Percentiles rank a stretch among this genome's conserved stretches.
These are phyloP conservation scores for Lachancea sp. DNA, from an alignment of 805 yeast genomes.

Conservation along the genomic window DNA sequence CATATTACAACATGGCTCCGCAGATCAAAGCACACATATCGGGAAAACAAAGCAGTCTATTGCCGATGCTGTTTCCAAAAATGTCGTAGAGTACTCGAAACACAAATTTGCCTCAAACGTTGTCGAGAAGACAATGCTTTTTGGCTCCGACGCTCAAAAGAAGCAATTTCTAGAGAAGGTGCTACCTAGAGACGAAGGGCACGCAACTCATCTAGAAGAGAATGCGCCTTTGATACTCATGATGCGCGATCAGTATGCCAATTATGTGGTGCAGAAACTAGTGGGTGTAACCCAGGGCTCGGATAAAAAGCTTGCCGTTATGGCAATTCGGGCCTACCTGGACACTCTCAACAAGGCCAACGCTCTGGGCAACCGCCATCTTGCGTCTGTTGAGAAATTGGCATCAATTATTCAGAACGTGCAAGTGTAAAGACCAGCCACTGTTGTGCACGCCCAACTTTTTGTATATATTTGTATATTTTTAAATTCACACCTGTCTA, in stretches of 20 bases:
- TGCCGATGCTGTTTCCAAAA: conserved; percentile 59
- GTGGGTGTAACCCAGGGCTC: conserved; percentile 72
- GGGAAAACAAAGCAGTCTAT: conserved; percentile 37
- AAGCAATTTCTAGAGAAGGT: conserved; percentile 59
- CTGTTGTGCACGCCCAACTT: background rate
- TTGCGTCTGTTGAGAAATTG: conserved; percentile 34
- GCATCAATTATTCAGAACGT: conserved; percentile 30
- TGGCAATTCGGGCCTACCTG: conserved; percentile 72
- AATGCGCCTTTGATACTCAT: conserved; percentile 71
- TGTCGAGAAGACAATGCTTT: conserved; percentile 84
- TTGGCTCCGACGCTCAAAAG: conserved; percentile 61
- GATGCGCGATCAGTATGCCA: conserved; percentile 98
- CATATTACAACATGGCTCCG: conserved; percentile 72
- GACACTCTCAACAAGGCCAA: conserved; percentile 40
- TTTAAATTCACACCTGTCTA: conserved; percentile 5
- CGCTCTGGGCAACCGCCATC: conserved; percentile 30
- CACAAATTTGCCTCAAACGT: conserved; percentile 98
- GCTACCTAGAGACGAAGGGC: conserved; percentile 43
- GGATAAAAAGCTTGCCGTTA: conserved; percentile 63
- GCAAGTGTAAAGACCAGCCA: conserved; percentile 10
- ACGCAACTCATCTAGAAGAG: conserved; percentile 47
- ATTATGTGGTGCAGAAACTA: conserved; percentile 91
- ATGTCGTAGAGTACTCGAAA: conserved; percentile 76
- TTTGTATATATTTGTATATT: conserved; percentile 8
- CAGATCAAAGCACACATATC: conserved; percentile 21